These are phyloP conservation scores for Rhodotorula babjevae DNA, from an alignment of 768 basidiomycete species.

Conservation along the genomic window DNA sequence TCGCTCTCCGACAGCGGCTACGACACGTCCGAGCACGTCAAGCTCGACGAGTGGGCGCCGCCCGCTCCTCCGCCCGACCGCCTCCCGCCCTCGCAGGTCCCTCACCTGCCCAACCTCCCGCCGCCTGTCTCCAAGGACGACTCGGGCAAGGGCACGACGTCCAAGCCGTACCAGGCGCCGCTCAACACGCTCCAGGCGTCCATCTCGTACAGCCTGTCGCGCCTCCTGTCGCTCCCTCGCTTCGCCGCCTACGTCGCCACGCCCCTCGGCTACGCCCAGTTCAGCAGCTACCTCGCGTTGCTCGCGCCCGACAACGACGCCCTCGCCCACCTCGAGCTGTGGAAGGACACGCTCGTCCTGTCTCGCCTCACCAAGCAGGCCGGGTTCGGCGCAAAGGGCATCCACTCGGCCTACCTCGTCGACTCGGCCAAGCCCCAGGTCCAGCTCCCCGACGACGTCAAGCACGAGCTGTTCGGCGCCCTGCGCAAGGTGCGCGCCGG, in stretches of 20 bases:
- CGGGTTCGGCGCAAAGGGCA: background rate
- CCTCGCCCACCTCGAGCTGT: conserved; percentile 20
- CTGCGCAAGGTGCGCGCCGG: background rate
- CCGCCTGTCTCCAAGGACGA: background rate
- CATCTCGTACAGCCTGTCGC: conserved; percentile 20
- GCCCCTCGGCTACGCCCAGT: conserved; percentile 18
- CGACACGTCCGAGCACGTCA: background rate
- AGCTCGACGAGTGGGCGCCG: conserved; percentile 17
- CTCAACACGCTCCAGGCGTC: conserved; percentile 4
- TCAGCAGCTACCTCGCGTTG: conserved; percentile 17
- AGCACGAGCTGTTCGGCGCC: background rate
- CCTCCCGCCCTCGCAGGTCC: background rate
- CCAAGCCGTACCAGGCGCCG: conserved; percentile 12
- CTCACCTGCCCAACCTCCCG: background rate
- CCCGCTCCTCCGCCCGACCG: background rate
- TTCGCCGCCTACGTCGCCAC: conserved; percentile 20
- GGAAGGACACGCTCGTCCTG: conserved; percentile 14
- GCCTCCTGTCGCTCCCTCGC: conserved; percentile 16
- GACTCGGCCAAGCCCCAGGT: background rate
- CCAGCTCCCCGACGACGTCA: background rate
- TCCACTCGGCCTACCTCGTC: conserved; percentile 5
- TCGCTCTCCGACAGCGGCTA: background rate
- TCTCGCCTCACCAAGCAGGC: background rate
- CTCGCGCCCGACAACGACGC: background rate
- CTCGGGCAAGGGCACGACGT: conserved; percentile 3